Conservation (phyloP, 1,284 basidiomycete species). For the Ganoderma lingzhi region DNA sequence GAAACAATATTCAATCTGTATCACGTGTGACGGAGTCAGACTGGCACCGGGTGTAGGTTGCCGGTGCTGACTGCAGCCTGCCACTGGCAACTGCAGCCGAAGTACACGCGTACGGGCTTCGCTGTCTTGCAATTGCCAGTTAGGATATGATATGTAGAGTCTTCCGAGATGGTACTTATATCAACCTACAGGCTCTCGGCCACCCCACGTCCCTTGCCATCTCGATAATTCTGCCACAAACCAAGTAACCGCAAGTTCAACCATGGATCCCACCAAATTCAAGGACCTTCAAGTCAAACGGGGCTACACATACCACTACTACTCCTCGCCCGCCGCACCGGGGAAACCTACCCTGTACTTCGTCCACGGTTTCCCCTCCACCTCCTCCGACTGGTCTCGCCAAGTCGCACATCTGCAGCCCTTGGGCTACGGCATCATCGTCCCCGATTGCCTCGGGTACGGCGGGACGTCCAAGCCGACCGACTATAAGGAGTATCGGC, state of each 20-base stretch:
- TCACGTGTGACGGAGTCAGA: background rate
- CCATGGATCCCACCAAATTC: slow-evolving; percentile 43
- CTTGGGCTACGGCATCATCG: slow-evolving; percentile 55
- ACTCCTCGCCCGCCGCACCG: slow-evolving; percentile 37
- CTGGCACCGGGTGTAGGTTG: background rate
- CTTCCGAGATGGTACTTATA: background rate
- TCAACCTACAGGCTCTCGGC: background rate
- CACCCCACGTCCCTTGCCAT: background rate
- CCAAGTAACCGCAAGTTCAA: too few species aligned
- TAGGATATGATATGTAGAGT: too few species aligned
- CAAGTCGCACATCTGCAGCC: slow-evolving; percentile 52
- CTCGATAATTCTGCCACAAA: too few species aligned
- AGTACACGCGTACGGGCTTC: too few species aligned
- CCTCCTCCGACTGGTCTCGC: slow-evolving; percentile 53
- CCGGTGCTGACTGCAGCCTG: too few species aligned
- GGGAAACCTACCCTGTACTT: slow-evolving; percentile 51
- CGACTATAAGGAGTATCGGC: slow-evolving; percentile 46
- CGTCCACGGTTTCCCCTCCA: slow-evolving; percentile 57
- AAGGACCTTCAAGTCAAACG: slow-evolving; percentile 45
- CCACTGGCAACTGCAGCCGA: too few species aligned
- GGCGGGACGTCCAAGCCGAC: slow-evolving; percentile 56
- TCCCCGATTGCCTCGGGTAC: slow-evolving; percentile 60
- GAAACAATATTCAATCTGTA: background rate
- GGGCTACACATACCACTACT: slow-evolving; percentile 51
- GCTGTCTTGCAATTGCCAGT: too few species aligned